Base-by-base conservation (phyloP, 148 eudicot species). In the Cornus controversa region DNA sequence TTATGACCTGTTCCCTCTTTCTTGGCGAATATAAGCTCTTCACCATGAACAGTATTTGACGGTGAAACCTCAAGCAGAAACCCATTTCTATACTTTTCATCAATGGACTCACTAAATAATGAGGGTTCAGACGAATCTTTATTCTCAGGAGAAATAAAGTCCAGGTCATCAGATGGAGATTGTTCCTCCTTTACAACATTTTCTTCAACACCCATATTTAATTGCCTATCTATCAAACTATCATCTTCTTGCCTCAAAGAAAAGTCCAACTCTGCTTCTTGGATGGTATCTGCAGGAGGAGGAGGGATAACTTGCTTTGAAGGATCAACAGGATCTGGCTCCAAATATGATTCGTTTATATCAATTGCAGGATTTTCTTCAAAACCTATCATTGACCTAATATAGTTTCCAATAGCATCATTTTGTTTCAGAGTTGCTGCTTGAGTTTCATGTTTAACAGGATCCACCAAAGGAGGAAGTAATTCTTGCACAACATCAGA, bases 401-500 rank as follows among this genome's bases (percentile, higher is more conserved):
- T 36, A 65, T 47, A 68, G 34, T 66, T 26, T 54, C 60, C 80
- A 15, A 58, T 29, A 0, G 57, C 50, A 20, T 79, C 74, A 62
- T 34, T 53, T 26, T 45, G 71, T 57, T 79, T 31, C 15, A n/a
- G 45, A 66, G 60, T 42, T 29, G 50, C 79, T 23, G 68, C 20
- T 76, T 70, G 84, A 62, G 67, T 80, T 75, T 63, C 79, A 31
- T 67, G 67, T 36, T 79, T 76, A 68, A 70, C 71, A 69, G 69
- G 71, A 68, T 70, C 78, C 24, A 10, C 75, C 37, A 75, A 62
- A 54, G 67, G 69, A 78, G 82, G 83, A 71, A 85, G 66, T 7
- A 81, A 23, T 67, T 85, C 92, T 80, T 83, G 87, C 68, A 87
- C 82, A 40, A 87, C 87, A 66, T 79, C 72, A 27, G 90, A 83